These are phyloP conservation scores for Colletotrichum spinosum DNA, from an alignment of 2,329 filamentous ascomycete species.

Conservation along the genomic window DNA sequence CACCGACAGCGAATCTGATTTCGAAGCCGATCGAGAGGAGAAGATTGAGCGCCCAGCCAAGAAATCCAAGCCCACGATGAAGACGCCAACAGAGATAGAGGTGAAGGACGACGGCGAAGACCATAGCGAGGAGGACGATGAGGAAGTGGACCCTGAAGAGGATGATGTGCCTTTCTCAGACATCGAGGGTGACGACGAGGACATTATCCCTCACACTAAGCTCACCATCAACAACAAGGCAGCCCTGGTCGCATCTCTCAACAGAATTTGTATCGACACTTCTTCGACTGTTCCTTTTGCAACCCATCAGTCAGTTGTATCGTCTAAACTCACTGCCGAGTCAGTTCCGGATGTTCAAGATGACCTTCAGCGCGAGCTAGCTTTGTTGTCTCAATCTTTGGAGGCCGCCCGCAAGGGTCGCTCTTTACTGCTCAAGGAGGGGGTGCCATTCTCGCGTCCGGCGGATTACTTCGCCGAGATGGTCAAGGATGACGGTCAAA, in stretches of 20 bases:
- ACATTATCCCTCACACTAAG: constrained; percentile 89
- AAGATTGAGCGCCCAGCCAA: constrained; percentile 66
- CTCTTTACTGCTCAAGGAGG: constrained; percentile 81
- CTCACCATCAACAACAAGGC: constrained; percentile 97
- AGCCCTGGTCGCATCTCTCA: constrained; percentile 83
- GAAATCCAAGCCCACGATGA: constrained; percentile 57
- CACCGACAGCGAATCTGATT: constrained; percentile 72
- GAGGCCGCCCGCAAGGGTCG: constrained; percentile 82
- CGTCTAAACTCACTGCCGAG: constrained; percentile 70
- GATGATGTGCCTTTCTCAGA: constrained; percentile 93
- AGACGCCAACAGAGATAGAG: constrained; percentile 46
- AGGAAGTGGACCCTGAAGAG: constrained; percentile 79
- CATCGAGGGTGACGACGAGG: constrained; percentile 80
- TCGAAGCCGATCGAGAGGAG: constrained; percentile 81
- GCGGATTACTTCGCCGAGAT: constrained; percentile 99
- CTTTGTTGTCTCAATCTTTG: constrained; percentile 91
- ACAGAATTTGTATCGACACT: constrained; percentile 80
- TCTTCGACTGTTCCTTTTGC: constrained; percentile 79
- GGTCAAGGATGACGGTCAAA: constrained; percentile 98
- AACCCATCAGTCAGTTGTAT: constrained; percentile 82
- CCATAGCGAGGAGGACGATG: constrained; percentile 61
- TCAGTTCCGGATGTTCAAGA: constrained; percentile 87
- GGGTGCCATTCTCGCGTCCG: constrained; percentile 86
- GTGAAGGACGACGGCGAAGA: constrained; percentile 63
- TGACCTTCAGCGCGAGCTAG: constrained; percentile 90